These are phyloP conservation scores for Leonotis leonurus DNA, from an alignment of 257 asterid species.

Conservation along the genomic window DNA sequence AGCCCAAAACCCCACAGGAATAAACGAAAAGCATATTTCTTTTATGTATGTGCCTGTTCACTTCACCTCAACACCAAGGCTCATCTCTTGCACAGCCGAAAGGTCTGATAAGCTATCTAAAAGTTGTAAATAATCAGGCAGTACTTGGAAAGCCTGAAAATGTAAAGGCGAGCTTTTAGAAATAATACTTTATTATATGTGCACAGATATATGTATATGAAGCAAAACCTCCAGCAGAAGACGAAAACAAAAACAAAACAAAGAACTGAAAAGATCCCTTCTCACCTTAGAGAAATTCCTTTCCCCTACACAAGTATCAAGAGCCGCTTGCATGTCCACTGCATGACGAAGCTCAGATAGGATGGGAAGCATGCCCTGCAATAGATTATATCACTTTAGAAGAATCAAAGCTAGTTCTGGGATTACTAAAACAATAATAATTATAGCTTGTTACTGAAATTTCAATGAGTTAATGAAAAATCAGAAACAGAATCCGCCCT, in stretches of 20 bases:
- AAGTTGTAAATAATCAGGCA: slow-evolving; percentile 91
- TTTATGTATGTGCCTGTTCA: slow-evolving; percentile 2
- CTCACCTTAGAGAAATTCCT: slow-evolving; percentile 94
- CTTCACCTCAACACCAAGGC: slow-evolving; percentile 88
- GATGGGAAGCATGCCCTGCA: slow-evolving; percentile 83
- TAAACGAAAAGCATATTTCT: slow-evolving; percentile 6
- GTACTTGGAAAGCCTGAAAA: slow-evolving; percentile 90
- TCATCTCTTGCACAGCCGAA: slow-evolving; percentile 87
- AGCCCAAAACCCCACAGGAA: slow-evolving; percentile 10
- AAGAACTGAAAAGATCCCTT: too few relatives aligned
- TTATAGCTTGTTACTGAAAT: background rate
- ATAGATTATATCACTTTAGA: slow-evolving; percentile 1
- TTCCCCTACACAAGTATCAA: slow-evolving; percentile 80
- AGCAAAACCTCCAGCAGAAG: too few relatives aligned
- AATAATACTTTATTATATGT: slow-evolving; percentile 4
- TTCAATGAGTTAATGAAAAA: background rate
- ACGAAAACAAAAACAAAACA: too few relatives aligned
- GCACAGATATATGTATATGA: too few relatives aligned
- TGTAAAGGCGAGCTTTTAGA: slow-evolving; percentile 18
- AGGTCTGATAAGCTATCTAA: slow-evolving; percentile 79
- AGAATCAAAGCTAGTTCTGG: background rate
- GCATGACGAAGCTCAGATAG: slow-evolving; percentile 81
- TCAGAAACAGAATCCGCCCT: background rate
- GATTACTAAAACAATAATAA: background rate
- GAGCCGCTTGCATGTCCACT: slow-evolving; percentile 66